phyloP scores from a whole-genome alignment of 768 basidiomycete species.

The Russula lepida region DNA sequence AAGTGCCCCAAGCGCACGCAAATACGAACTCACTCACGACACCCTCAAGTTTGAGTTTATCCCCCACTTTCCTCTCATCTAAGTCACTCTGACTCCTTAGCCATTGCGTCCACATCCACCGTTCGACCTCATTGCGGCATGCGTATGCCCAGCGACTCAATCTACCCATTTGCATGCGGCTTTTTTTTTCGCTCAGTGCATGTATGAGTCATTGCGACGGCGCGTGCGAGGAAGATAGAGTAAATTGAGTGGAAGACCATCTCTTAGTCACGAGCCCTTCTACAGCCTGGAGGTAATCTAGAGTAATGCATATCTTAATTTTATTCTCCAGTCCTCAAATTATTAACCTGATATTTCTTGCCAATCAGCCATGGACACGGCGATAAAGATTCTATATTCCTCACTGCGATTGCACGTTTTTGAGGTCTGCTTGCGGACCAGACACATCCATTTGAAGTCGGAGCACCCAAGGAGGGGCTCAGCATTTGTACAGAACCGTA shows the following conservation, averaged over 20 bases:
- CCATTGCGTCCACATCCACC: constrained; percentile 6
- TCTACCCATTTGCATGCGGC: background rate
- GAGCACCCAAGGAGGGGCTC: constrained; percentile 24
- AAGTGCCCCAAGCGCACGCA: too few relatives aligned
- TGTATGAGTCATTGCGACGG: background rate
- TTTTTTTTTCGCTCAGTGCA: background rate
- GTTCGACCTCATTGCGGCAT: background rate
- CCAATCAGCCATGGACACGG: background rate
- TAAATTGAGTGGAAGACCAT: background rate
- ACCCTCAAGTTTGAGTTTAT: background rate
- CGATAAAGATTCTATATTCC: background rate
- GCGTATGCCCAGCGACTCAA: background rate
- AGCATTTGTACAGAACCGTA: constrained; percentile 18
- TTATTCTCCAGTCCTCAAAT: background rate
- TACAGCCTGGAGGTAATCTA: background rate
- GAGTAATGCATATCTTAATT: background rate
- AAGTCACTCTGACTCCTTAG: background rate
- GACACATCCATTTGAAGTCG: constrained; percentile 30
- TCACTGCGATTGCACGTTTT: constrained; percentile 11
- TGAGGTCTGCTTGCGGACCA: constrained; percentile 23
- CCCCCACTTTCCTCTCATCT: background rate
- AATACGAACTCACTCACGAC: background rate
- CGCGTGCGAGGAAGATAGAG: background rate
- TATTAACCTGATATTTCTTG: background rate
- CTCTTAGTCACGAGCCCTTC: background rate